phyloP scores from a whole-genome alignment of 2,329 filamentous ascomycete genomes.

The Truncatella angustata region DNA sequence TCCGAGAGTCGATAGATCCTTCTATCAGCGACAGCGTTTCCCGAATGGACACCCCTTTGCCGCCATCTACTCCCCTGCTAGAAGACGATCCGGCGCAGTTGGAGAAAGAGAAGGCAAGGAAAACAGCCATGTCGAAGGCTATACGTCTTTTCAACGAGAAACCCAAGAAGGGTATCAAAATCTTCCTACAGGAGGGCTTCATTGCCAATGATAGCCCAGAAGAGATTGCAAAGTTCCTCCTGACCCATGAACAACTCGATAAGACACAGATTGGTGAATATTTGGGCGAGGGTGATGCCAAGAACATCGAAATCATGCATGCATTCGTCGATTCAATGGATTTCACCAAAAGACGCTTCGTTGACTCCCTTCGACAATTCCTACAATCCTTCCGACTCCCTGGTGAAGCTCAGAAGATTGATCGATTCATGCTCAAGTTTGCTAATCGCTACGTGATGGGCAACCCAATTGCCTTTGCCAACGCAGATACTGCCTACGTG shows the following conservation, averaged over 20 bases:
- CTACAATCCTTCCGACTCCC: slow-evolving; percentile 92
- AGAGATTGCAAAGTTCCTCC: slow-evolving; percentile 81
- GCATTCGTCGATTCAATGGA: slow-evolving; percentile 96
- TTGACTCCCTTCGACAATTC: slow-evolving; percentile 87
- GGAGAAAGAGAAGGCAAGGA: slow-evolving; percentile 92
- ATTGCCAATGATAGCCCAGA: slow-evolving; percentile 75
- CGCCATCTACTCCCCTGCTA: slow-evolving; percentile 64
- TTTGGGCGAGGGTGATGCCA: slow-evolving; percentile 86
- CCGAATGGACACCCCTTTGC: slow-evolving; percentile 56
- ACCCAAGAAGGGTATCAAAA: slow-evolving; percentile 88
- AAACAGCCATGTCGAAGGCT: slow-evolving; percentile 87
- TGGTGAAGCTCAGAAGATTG: slow-evolving; percentile 97
- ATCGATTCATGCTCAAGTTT: slow-evolving; percentile 99
- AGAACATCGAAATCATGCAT: slow-evolving; percentile 97
- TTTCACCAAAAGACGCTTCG: slow-evolving; percentile 86
- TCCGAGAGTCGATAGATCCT: slow-evolving; percentile 77
- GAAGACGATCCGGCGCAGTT: slow-evolving; percentile 92
- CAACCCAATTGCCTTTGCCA: slow-evolving; percentile 96
- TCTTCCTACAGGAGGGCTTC: slow-evolving; percentile 80
- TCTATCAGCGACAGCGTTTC: slow-evolving; percentile 59
- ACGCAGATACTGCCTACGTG: slow-evolving; percentile 96
- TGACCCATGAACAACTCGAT: slow-evolving; percentile 79
- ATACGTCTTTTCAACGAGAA: slow-evolving; percentile 97
- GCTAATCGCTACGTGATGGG: slow-evolving; percentile 92
- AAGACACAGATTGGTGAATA: slow-evolving; percentile 94